Percentiles rank a stretch among this genome's conserved stretches.
These are phyloP conservation scores for Aspergillus ellipticus DNA, from an alignment of 495 filamentous ascomycete species.

Conservation along the genomic window DNA sequence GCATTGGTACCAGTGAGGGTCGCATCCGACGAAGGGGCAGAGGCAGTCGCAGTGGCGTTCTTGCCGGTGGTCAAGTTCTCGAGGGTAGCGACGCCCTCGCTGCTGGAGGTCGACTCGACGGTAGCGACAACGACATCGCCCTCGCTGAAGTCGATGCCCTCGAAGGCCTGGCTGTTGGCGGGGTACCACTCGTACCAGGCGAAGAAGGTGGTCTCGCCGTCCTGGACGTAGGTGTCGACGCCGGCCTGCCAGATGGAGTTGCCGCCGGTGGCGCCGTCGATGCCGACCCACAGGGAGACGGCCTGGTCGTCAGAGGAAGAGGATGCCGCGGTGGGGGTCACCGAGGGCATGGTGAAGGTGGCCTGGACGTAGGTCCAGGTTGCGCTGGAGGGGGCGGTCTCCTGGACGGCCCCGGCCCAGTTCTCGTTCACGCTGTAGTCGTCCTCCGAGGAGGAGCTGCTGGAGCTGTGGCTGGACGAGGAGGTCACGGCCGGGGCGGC, in stretches of 20 bases:
- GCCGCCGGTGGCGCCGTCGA: slow-evolving; percentile 47
- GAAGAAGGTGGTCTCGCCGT: slow-evolving; percentile 33
- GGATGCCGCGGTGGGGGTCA: slow-evolving; percentile 28
- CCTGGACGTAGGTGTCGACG: slow-evolving; percentile 44
- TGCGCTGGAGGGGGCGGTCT: slow-evolving; percentile 15
- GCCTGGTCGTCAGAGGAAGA: slow-evolving; percentile 34
- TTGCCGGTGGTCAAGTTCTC: slow-evolving; percentile 47
- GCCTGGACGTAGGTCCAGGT: slow-evolving; percentile 43
- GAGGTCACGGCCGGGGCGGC: slow-evolving; percentile 10
- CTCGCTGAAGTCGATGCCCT: slow-evolving; percentile 37
- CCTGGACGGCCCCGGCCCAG: slow-evolving; percentile 49
- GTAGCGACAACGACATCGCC: slow-evolving; percentile 49
- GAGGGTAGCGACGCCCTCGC: slow-evolving; percentile 40
- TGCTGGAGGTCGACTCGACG: slow-evolving; percentile 36
- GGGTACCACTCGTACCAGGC: slow-evolving; percentile 60
- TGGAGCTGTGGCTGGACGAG: slow-evolving; percentile 6
- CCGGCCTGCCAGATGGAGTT: slow-evolving; percentile 52
- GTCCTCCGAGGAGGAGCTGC: not conserved
- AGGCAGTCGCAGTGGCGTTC: slow-evolving; percentile 22
- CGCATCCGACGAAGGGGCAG: slow-evolving; percentile 18
- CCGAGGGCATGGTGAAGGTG: slow-evolving; percentile 45
- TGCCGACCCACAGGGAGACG: slow-evolving; percentile 51
- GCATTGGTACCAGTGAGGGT: slow-evolving; percentile 43
- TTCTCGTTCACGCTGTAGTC: slow-evolving; percentile 39
- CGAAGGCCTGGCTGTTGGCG: slow-evolving; percentile 43